Evolutionary conservation across 129 eudicot genomes (phyloP).

Genomic region (Lonicera japonica): DNA sequence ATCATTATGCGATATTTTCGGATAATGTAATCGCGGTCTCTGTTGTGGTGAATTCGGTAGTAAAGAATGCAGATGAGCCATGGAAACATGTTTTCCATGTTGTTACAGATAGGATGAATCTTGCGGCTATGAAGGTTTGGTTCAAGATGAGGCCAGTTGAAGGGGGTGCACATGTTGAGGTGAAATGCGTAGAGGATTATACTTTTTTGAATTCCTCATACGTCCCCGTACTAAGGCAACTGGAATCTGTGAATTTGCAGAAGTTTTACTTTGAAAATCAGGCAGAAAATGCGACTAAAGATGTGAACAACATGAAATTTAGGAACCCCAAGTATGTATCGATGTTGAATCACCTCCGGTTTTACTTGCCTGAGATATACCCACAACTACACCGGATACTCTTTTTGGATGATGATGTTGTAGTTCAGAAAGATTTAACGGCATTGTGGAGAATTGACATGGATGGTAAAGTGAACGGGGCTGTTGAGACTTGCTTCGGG

Average conservation of each 20-base stretch:
- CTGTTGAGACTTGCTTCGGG: conserved; percentile 83
- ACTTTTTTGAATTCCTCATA: conserved; percentile 66
- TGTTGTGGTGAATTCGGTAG: conserved; percentile 78
- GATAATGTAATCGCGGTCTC: conserved; percentile 91
- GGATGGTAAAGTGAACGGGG: conserved; percentile 83
- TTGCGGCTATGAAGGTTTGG: conserved; percentile 92
- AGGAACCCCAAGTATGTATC: conserved; percentile 64
- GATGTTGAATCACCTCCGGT: conserved; percentile 67
- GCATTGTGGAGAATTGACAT: conserved; percentile 66
- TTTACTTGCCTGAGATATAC: conserved; percentile 76
- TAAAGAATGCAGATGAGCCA: conserved; percentile 72
- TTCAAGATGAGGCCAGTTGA: conserved; percentile 65
- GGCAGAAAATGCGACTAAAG: conserved; percentile 61
- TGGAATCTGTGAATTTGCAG: conserved; percentile 43
- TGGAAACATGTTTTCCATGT: conserved; percentile 90
- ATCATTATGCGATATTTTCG: conserved; percentile 84
- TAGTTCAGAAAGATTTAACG: conserved; percentile 82
- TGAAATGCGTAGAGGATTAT: conserved; percentile 60
- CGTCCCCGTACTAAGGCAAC: conserved; percentile 71
- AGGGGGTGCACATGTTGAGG: conserved; percentile 70
- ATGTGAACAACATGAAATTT: conserved; percentile 47
- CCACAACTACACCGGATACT: conserved; percentile 69
- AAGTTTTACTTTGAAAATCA: conserved; percentile 56
- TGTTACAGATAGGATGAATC: conserved; percentile 76
- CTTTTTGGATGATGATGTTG: conserved; percentile 78